These are phyloP conservation scores for Xanthoconium purpureum DNA, from an alignment of 768 basidiomycete species.

Conservation along the genomic window DNA sequence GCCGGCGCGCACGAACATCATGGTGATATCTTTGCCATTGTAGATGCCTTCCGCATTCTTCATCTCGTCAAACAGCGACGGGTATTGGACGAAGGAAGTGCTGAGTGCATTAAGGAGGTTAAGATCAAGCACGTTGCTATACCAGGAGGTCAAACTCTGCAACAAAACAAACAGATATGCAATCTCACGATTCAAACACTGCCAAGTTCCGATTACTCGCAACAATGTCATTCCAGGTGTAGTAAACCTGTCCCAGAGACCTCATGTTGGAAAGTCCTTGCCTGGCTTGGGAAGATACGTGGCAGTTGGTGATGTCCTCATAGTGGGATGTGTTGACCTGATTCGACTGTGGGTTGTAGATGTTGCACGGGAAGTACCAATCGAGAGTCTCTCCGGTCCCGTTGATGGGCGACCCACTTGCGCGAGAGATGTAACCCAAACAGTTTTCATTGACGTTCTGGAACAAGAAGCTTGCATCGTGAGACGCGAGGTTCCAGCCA, in stretches of 20 bases:
- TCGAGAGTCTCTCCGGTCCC: conserved; percentile 59
- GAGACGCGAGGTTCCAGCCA: conserved; percentile 74
- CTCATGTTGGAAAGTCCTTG: conserved; percentile 45
- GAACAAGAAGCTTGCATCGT: conserved; percentile 93
- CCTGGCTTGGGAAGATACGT: conserved; percentile 55
- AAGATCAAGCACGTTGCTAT: conserved; percentile 86
- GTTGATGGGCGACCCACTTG: conserved; percentile 67
- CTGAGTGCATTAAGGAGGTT: conserved; percentile 83
- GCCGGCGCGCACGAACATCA: conserved; percentile 71
- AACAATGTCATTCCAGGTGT: conserved; percentile 84
- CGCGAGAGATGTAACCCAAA: conserved; percentile 68
- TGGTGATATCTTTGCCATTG: conserved; percentile 84
- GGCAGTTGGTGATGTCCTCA: conserved; percentile 65
- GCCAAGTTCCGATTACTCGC: conserved; percentile 74
- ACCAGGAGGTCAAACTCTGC: conserved; percentile 5
- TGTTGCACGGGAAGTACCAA: conserved; percentile 99
- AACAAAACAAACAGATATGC: not conserved
- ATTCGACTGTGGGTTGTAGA: conserved; percentile 72
- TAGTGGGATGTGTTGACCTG: conserved; percentile 67
- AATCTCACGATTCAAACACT: conserved; percentile 88
- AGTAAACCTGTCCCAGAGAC: conserved; percentile 85
- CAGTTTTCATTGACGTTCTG: conserved; percentile 90
- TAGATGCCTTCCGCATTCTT: conserved; percentile 66
- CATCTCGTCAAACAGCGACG: conserved; percentile 77
- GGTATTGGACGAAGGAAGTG: conserved; percentile 76